These are phyloP conservation scores for Russula sp. DNA, from an alignment of 768 basidiomycete species.

Conservation along the genomic window DNA sequence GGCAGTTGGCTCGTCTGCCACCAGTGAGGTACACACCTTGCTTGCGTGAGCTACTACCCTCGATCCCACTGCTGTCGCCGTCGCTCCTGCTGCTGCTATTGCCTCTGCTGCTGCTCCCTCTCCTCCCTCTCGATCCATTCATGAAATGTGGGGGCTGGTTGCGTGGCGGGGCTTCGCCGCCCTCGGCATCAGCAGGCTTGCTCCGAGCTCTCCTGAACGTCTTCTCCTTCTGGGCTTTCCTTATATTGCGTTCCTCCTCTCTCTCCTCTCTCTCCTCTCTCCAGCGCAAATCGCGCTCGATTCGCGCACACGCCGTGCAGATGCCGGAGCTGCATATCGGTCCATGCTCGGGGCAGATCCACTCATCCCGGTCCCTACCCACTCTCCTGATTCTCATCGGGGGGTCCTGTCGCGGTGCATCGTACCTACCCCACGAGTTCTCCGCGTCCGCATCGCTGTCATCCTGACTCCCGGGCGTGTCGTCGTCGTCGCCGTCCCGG, in stretches of 20 bases:
- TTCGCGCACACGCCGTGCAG: conserved; percentile 2
- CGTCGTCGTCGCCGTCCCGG: background rate
- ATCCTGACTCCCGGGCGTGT: background rate
- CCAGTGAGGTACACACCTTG: background rate
- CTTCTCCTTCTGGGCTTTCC: background rate
- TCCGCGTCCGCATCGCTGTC: background rate
- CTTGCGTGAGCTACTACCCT: background rate
- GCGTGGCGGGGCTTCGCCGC: background rate
- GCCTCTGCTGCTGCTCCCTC: background rate
- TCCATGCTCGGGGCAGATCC: conserved; percentile 7
- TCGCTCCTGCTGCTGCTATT: background rate
- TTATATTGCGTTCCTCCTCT: background rate
- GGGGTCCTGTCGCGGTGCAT: background rate
- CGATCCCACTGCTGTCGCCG: background rate
- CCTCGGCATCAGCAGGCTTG: too few relatives aligned
- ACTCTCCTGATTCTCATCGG: background rate
- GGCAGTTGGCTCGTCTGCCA: background rate
- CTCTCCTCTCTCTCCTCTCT: background rate
- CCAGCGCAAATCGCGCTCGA: background rate
- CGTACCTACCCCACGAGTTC: background rate
- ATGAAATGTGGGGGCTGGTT: background rate
- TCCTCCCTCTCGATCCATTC: background rate
- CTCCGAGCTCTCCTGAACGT: background rate
- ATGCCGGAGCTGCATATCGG: conserved; percentile 2
- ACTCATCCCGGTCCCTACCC: background rate